Evolutionary conservation across 257 asterid genomes (phyloP).

Genomic region (Solanum infundibuliforme): DNA sequence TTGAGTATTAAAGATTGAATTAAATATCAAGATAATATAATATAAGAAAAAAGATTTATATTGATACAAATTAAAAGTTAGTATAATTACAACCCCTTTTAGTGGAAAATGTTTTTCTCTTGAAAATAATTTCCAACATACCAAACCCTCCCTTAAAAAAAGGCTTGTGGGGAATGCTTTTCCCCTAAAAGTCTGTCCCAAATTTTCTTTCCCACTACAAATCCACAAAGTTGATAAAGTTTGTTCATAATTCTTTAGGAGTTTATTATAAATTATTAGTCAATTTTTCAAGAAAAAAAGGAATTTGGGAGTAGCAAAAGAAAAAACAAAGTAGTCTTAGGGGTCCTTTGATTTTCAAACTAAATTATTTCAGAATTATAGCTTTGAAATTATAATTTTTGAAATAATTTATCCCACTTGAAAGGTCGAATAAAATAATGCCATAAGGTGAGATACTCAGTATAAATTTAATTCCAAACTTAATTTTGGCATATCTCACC

Average conservation of each 20-base stretch:
- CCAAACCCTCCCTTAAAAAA: background rate
- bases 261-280: background rate
- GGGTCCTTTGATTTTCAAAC: background rate
- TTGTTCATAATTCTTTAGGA: background rate
- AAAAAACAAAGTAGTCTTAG: background rate
- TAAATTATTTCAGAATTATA: background rate
- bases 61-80: background rate
- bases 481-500: no score
- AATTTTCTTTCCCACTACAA: background rate
- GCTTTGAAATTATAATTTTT: no score
- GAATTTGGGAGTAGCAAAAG: background rate
- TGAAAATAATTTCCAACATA: background rate
- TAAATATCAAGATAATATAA: background rate
- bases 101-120: background rate
- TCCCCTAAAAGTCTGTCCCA: background rate
- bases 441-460: background rate
- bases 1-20: no score
- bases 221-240: background rate
- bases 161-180: background rate
- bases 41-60: background rate
- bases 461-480: background rate
- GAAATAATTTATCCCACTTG: no score
- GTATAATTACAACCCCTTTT: background rate
- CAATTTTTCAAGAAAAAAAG: background rate
- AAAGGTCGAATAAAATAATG: no score